Percentiles rank a stretch among this genome's conserved stretches.
phyloP scores from a whole-genome alignment of 495 filamentous ascomycete genomes.

The Chaetomidium leptoderma region DNA sequence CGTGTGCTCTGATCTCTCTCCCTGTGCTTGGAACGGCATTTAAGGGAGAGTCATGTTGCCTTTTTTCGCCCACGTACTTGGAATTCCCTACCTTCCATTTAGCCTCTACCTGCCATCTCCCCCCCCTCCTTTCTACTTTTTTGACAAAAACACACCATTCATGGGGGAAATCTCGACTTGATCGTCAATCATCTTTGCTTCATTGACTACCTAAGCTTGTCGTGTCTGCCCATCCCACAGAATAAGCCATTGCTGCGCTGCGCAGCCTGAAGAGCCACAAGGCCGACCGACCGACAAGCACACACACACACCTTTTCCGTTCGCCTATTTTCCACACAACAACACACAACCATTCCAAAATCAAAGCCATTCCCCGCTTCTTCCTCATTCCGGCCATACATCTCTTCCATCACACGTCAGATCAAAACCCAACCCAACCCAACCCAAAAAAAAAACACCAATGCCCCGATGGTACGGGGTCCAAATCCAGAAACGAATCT shows the following conservation, averaged over 20 bases:
- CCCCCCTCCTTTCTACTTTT: background rate
- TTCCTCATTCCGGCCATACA: constrained; percentile 4
- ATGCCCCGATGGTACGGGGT: background rate
- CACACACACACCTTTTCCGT: background rate
- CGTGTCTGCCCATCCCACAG: background rate
- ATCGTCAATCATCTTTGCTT: constrained; percentile 19
- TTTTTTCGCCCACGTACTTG: too few relatives aligned
- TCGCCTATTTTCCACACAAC: background rate
- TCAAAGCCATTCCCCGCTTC: background rate
- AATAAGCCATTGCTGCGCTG: too few relatives aligned
- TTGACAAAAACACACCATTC: background rate
- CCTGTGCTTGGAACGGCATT: background rate
- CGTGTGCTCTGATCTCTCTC: background rate
- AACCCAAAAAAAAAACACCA: background rate
- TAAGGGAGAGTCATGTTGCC: background rate
- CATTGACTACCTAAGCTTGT: constrained; percentile 10
- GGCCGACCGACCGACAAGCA: background rate
- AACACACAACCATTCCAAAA: background rate
- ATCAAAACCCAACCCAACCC: background rate
- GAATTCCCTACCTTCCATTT: too few relatives aligned
- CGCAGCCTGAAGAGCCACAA: background rate
- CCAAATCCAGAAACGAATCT: constrained; percentile 7
- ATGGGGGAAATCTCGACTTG: background rate
- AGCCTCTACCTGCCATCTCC: background rate
- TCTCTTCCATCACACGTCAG: background rate